Percentiles rank a stretch among this genome's conserved stretches.
phyloP scores from a whole-genome alignment of 1,139 yeast species.

The Lizanozyma gosingica region DNA sequence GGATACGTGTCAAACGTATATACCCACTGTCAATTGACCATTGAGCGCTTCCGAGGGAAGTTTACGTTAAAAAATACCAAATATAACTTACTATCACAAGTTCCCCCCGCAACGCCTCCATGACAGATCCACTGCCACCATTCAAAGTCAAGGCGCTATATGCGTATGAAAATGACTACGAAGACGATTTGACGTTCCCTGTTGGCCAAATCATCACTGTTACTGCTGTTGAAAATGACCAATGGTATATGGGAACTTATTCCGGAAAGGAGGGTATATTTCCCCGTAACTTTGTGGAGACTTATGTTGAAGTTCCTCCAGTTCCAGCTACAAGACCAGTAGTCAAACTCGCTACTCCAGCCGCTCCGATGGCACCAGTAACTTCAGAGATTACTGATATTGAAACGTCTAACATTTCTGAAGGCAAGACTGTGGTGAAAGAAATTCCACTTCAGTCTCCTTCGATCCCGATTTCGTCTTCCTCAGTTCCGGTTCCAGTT shows the following conservation, averaged over 20 bases:
- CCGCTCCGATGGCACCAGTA: constrained; percentile 4
- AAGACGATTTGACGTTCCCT: constrained; percentile 71
- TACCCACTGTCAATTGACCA: too few relatives aligned
- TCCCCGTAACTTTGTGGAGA: constrained; percentile 75
- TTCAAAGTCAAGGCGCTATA: constrained; percentile 63
- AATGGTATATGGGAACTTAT: constrained; percentile 77
- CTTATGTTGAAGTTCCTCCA: constrained; percentile 9
- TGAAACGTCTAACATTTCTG: constrained; percentile 2
- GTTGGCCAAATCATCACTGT: constrained; percentile 68
- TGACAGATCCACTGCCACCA: constrained; percentile 25
- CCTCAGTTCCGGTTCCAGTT: constrained; percentile 5
- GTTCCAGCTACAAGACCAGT: constrained; percentile 3
- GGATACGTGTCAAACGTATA: too few relatives aligned
- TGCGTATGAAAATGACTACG: constrained; percentile 69
- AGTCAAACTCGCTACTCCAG: constrained; percentile 4
- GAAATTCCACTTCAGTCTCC: constrained; percentile 2
- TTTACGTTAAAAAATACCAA: too few relatives aligned
- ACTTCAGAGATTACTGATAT: constrained; percentile 3
- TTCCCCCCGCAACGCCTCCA: not conserved
- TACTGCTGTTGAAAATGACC: constrained; percentile 73
- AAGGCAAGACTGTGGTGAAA: too few relatives aligned
- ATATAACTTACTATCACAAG: too few relatives aligned
- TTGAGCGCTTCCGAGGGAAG: too few relatives aligned
- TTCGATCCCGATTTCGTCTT: not conserved
- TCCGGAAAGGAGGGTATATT: constrained; percentile 65